These are phyloP conservation scores for Suillus brevipes DNA, from an alignment of 768 basidiomycete genomes.

Conservation along the genomic window DNA sequence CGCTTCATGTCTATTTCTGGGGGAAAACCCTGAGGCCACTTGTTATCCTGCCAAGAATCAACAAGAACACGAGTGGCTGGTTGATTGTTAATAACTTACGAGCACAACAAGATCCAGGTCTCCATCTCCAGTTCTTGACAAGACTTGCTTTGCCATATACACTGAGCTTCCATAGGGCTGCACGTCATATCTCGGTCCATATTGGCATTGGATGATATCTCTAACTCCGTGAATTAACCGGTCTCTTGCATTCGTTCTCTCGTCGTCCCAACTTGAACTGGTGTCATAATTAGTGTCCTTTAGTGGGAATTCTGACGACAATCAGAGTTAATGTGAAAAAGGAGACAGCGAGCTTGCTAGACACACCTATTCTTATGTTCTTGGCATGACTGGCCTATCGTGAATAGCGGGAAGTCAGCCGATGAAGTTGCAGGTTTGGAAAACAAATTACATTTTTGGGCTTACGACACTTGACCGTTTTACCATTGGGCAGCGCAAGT, in stretches of 20 bases:
- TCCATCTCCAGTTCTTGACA: conserved; percentile 16
- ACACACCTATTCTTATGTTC: background rate
- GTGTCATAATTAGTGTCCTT: background rate
- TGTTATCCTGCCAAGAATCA: conserved; percentile 32
- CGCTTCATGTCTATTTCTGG: conserved; percentile 24
- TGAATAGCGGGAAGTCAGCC: background rate
- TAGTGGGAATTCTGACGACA: background rate
- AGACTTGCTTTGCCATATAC: conserved; percentile 34
- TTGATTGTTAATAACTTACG: conserved; percentile 33
- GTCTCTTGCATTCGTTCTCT: background rate
- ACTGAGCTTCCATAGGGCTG: conserved; percentile 50
- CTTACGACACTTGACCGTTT: background rate
- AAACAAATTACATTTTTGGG: background rate
- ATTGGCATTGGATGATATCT: conserved; percentile 27
- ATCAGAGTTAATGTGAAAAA: background rate
- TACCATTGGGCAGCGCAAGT: too few species aligned
- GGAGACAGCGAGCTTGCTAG: background rate
- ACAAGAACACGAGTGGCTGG: background rate
- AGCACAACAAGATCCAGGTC: conserved; percentile 56
- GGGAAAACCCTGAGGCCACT: conserved; percentile 29
- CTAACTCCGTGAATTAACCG: background rate
- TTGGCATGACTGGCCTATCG: background rate
- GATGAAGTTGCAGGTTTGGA: too few species aligned
- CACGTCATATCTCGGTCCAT: conserved; percentile 36
- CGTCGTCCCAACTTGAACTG: background rate